Base-by-base conservation (phyloP, 2,329 filamentous ascomycete genomes). In the Exophiala viscosa region DNA sequence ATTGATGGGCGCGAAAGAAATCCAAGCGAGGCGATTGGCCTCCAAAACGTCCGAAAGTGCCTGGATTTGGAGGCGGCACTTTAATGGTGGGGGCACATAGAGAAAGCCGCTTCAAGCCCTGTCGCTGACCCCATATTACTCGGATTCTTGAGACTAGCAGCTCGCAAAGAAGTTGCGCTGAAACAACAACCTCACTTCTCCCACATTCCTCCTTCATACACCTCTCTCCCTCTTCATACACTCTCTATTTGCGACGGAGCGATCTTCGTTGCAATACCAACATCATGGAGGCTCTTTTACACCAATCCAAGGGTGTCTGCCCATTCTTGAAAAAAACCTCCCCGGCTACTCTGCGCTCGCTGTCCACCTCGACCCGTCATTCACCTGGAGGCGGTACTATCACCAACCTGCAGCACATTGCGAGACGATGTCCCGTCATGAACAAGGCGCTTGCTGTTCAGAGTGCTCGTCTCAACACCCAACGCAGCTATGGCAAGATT, bases 381-480 rank as follows among this genome's bases (percentile, higher is more conserved):
- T 79, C 80, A 58, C 86, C 85, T 52, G 88, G 90, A 66, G 92
- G 91, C 62, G 90, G 91, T 66, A 90, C 89, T 73, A 96, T 97
- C 84, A 96, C 90, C 67, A 97, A 96, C 76, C 81, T 99, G 66
- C 93, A 97, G 78, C 84, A 93, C 63, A 84, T 95, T 67, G 93
- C 90, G 66, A 86, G 90, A 68, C 90, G 92, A 71, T 99, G 93
- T 81, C 93, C 93, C 54, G 87, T 99, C 72, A 99, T 99, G 93
- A 92, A 91, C 72, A 95, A 96, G 80, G 93, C 93, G 38, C 83
- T 99, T 70, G 88, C 90, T 57, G 86, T 96, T 35, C 92, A 96
- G 79, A 74, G 71, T 57, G 68, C 73, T 41, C 70, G 72, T 43
- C 62, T 74, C 54, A 52, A 49, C 45, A 23, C 48, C 45, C 54